Base-by-base conservation (phyloP, 352 stramenopile species). In the Globisporangium splendens region DNA sequence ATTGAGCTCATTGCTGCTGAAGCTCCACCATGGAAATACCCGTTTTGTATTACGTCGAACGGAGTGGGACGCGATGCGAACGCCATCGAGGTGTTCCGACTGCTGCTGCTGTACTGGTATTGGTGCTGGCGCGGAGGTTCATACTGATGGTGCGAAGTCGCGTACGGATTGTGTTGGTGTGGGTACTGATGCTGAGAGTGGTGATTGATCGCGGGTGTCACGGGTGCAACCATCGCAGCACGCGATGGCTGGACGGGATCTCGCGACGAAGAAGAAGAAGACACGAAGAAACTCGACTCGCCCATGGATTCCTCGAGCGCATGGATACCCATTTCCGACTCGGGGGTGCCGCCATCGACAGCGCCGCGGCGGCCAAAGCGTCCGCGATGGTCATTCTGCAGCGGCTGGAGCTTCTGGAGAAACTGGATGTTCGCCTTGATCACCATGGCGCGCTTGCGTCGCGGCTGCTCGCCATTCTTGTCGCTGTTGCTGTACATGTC, bases 301-400 rank as follows among this genome's bases (percentile, higher is more conserved):
- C 83, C 69, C 59, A 91, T 79, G 2, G 77, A 80, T 46, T 84
- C 72, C 60, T 89, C 77, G 39, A 91, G 64, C 33, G 82, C 82
- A 41, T 66, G 55, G 65, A 91, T 82, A 66, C 79, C 81, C 41
- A 79, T 51, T 24, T 56, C 50, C 8, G 63, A 65, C 2, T 66
- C 52, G 3, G 73, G 66, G 0, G 62, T 56, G 8, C 82, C 82
- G 3, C 79, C 79, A 48, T 91, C 82, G 10, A 91, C 77, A 14
- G 71, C 82, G 5, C 82, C 82, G 22, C 82, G 75, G 14, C 82
- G 72, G 2, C 82, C 82, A 35, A 78, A 85, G 14, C 67, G 72
- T 1, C 57, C 66, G n/a, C 79, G 77, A 46, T 89, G 76, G 56
- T 91, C 88, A 55, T 83, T 70, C 5, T 69, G 42, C 21, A 91